Evolutionary conservation across 768 basidiomycete genomes (phyloP).

Genomic region (Termitomyces sp.): DNA sequence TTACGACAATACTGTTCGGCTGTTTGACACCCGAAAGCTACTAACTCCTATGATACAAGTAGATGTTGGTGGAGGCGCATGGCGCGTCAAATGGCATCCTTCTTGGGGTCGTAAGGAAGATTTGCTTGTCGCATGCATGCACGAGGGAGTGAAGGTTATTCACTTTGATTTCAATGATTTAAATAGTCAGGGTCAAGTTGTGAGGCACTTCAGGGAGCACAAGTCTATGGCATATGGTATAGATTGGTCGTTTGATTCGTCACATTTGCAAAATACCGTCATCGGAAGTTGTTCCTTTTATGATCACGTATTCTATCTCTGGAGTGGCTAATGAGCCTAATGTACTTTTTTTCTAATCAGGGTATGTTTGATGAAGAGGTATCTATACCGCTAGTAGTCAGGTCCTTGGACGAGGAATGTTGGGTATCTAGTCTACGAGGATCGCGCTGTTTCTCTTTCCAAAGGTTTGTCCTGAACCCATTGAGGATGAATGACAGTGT

Average conservation of each 20-base stretch:
- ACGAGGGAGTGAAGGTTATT: constrained; percentile 90
- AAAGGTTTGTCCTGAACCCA: constrained; percentile 53
- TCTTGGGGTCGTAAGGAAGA: constrained; percentile 59
- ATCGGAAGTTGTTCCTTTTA: constrained; percentile 96
- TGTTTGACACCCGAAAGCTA: constrained; percentile 81
- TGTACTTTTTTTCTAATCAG: background rate
- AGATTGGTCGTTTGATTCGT: constrained; percentile 71
- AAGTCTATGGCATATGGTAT: constrained; percentile 86
- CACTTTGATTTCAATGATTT: constrained; percentile 44
- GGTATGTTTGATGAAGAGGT: constrained; percentile 6
- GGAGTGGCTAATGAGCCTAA: constrained; percentile 53
- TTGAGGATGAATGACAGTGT: constrained; percentile 62
- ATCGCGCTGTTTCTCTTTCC: constrained; percentile 40
- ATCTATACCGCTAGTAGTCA: background rate
- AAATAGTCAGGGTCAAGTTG: constrained; percentile 16
- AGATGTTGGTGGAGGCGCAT: constrained; percentile 87
- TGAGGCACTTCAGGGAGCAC: constrained; percentile 71
- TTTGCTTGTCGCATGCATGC: constrained; percentile 95
- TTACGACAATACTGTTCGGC: constrained; percentile 76
- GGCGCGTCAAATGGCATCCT: constrained; percentile 98
- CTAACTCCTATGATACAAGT: constrained; percentile 51
- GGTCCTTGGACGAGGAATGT: background rate
- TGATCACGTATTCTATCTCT: constrained; percentile 80
- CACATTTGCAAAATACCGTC: constrained; percentile 37
- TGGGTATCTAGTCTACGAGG: constrained; percentile 15